These are phyloP conservation scores for Nitzschia sp. DNA, from an alignment of 108 stramenopile genomes.

Conservation along the genomic window DNA sequence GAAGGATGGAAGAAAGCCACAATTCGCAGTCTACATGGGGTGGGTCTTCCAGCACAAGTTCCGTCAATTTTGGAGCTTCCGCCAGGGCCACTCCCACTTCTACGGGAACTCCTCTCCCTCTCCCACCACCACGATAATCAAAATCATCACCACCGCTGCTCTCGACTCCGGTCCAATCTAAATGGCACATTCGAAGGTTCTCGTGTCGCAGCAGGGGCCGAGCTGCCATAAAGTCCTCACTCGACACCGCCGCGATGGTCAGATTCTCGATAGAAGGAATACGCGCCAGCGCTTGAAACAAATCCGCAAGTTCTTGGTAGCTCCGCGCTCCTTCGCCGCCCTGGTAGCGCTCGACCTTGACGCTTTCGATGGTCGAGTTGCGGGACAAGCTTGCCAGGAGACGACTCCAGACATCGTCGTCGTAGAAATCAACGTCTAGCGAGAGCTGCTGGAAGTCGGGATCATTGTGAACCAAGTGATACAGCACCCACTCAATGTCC, in stretches of 20 bases:
- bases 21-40: background rate
- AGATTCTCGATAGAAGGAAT: background rate
- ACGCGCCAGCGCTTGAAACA: background rate
- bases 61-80: background rate
- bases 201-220: background rate
- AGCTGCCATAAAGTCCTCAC: background rate
- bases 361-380: background rate
- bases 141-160: too few relatives aligned
- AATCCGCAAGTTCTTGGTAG: background rate
- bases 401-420: slow-evolving; percentile 13
- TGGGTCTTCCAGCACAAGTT: slow-evolving; percentile 1
- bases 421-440: slow-evolving; percentile 8
- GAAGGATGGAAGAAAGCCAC: background rate
- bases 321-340: background rate
- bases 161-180: slow-evolving; percentile 2
- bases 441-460: background rate
- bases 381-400: slow-evolving; percentile 7
- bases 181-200: background rate
- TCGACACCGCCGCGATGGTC: background rate
- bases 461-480: slow-evolving; percentile 13
- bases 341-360: background rate
- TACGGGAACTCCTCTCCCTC: background rate
- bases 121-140: too few relatives aligned
- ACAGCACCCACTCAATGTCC: slow-evolving; percentile 12
- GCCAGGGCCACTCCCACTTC: background rate